These are phyloP conservation scores for Irpex sp. DNA, from an alignment of 1,284 basidiomycete species.

Conservation along the genomic window DNA sequence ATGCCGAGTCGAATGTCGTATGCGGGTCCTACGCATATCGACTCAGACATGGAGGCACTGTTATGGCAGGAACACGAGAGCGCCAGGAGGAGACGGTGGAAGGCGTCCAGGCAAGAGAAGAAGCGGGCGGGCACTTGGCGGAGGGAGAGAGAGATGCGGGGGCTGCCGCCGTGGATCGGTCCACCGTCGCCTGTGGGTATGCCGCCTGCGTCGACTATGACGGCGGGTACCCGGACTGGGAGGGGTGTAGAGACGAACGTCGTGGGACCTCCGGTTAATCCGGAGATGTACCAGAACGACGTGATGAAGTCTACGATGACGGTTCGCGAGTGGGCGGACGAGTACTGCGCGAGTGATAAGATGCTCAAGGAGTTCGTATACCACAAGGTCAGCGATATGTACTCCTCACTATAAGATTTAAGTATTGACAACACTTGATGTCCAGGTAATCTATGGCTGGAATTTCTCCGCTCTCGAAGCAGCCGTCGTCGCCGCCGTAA, in stretches of 20 bases:
- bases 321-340: slow-evolving; percentile 66
- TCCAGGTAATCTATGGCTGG: slow-evolving; percentile 66
- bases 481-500: slow-evolving; percentile 49
- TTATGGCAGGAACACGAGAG: slow-evolving; percentile 17
- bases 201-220: not conserved
- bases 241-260: not conserved
- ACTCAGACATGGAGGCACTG: not conserved
- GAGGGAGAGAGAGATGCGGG: slow-evolving; percentile 20
- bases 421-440: too few species aligned
- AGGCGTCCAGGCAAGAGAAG: slow-evolving; percentile 22
- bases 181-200: slow-evolving; percentile 4
- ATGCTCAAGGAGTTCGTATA: slow-evolving; percentile 65
- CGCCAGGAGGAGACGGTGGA: slow-evolving; percentile 10
- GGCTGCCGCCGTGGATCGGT: slow-evolving; percentile 31
- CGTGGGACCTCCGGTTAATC: not conserved
- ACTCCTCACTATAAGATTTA: not conserved
- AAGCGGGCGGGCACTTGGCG: slow-evolving; percentile 21
- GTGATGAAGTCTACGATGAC: slow-evolving; percentile 46
- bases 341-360: slow-evolving; percentile 59
- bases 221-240: not conserved
- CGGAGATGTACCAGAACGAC: not conserved
- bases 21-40: slow-evolving; percentile 2
- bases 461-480: slow-evolving; percentile 51
- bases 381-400: slow-evolving; percentile 39
- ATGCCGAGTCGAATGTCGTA: slow-evolving; percentile 2